Evolutionary conservation across 805 yeast genomes (phyloP).

Genomic region (Hanseniaspora jakobsenii): DNA sequence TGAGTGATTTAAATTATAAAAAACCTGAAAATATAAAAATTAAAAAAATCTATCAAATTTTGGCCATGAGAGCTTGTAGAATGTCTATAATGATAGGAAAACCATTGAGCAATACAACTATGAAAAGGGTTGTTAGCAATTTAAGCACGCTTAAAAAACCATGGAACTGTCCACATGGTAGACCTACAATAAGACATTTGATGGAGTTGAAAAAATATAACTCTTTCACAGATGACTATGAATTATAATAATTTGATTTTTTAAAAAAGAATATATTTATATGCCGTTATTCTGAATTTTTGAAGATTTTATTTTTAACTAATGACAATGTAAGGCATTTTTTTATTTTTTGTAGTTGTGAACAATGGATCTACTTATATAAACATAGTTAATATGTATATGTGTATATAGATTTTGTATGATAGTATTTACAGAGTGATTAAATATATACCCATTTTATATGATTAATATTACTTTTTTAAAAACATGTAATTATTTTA

Average conservation of each 20-base stretch:
- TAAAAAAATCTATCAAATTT: constrained; percentile 67
- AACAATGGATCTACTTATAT: too few relatives aligned
- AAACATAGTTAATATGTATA: too few relatives aligned
- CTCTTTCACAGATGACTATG: constrained; percentile 36
- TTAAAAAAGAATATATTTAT: too few relatives aligned
- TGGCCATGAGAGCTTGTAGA: constrained; percentile 93
- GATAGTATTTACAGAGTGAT: too few relatives aligned
- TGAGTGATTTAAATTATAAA: constrained; percentile 34
- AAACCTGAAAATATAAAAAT: constrained; percentile 34
- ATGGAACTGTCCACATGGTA: constrained; percentile 95
- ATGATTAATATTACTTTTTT: too few relatives aligned
- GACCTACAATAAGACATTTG: constrained; percentile 92
- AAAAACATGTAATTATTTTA: too few relatives aligned
- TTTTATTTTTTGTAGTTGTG: too few relatives aligned
- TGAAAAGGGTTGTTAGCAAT: constrained; percentile 58
- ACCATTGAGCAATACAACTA: constrained; percentile 43
- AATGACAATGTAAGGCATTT: too few relatives aligned
- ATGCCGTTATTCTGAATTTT: too few relatives aligned
- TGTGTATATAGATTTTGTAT: too few relatives aligned
- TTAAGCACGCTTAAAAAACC: constrained; percentile 73
- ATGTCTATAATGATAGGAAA: constrained; percentile 89
- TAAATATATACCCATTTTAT: too few relatives aligned
- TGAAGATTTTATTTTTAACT: background rate
- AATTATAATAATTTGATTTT: constrained; percentile 20
- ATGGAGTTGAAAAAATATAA: constrained; percentile 44